phyloP scores from a whole-genome alignment of 768 basidiomycete species.

The Suillus alpinus region DNA sequence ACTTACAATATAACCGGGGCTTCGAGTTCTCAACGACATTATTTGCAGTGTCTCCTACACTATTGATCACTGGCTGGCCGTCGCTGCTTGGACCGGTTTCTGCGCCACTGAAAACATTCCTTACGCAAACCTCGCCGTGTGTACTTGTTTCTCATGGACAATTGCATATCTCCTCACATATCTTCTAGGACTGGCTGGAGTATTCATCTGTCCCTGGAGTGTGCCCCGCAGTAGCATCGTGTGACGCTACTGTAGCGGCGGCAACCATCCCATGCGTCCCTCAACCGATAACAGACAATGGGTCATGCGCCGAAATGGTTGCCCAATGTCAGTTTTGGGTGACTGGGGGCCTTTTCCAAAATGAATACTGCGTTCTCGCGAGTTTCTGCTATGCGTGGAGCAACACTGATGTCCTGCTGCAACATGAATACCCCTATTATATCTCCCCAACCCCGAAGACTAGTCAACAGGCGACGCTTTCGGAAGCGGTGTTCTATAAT shows the following conservation, averaged over 20 bases:
- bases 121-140: conserved; percentile 18
- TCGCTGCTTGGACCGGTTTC: conserved; percentile 22
- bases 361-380: conserved; percentile 21
- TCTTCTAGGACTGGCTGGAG: conserved; percentile 21
- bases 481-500: conserved; percentile 16
- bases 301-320: conserved; percentile 18
- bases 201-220: conserved; percentile 19
- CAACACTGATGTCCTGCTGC: conserved; percentile 19
- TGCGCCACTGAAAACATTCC: conserved; percentile 22
- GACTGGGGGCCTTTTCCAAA: conserved; percentile 20
- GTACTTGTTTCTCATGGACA: neutral
- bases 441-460: conserved; percentile 8
- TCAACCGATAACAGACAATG: conserved; percentile 21
- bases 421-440: conserved; percentile 13
- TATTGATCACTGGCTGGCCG: conserved; percentile 13
- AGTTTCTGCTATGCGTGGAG: conserved; percentile 24
- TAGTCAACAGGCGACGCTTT: conserved; percentile 12
- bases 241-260: conserved; percentile 6
- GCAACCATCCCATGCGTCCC: conserved; percentile 13
- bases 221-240: conserved; percentile 16
- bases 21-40: neutral
- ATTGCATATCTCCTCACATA: neutral
- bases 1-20: neutral
- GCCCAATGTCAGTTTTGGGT: conserved; percentile 19
- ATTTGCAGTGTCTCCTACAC: conserved; percentile 7